These are phyloP conservation scores for Mortierella polycephala DNA, from an alignment of 371 early-diverging fungal species.

Conservation along the genomic window DNA sequence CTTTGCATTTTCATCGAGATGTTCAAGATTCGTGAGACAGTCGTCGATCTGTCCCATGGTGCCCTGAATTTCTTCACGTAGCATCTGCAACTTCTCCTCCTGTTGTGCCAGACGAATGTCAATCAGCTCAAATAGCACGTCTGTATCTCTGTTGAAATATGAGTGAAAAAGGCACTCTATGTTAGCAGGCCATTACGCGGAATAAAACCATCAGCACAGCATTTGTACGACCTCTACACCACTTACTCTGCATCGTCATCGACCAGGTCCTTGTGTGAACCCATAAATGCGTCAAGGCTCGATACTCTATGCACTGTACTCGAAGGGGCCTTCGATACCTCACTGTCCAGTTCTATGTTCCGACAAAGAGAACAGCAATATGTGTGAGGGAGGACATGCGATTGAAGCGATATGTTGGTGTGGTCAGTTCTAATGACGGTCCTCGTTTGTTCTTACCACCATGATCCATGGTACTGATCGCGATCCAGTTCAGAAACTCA, in stretches of 20 bases:
- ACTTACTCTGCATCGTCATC: conserved; percentile 14
- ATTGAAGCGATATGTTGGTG: too few relatives aligned
- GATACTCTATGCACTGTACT: not conserved
- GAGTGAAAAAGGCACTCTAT: not conserved
- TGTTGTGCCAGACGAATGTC: conserved; percentile 21
- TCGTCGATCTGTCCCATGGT: conserved; percentile 16
- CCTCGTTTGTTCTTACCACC: conserved; percentile 8
- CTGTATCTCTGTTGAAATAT: conserved; percentile 12
- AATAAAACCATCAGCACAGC: not conserved
- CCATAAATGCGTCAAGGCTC: conserved; percentile 4
- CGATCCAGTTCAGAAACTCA: conserved; percentile 40
- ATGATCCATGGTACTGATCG: conserved; percentile 22
- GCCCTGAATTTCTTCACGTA: conserved; percentile 9
- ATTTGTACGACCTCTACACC: too few relatives aligned
- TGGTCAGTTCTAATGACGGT: too few relatives aligned
- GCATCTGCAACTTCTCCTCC: conserved; percentile 11
- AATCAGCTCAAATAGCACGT: conserved; percentile 19
- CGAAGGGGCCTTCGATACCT: not conserved
- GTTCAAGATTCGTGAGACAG: conserved; percentile 19
- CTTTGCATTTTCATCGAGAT: conserved; percentile 29
- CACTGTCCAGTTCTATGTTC: not conserved
- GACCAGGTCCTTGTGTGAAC: not conserved
- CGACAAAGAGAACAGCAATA: not conserved
- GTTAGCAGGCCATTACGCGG: not conserved
- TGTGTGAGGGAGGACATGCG: too few relatives aligned